These are phyloP conservation scores for Phaeoacremonium minimum DNA, from an alignment of 2,329 filamentous ascomycete genomes.

Conservation along the genomic window DNA sequence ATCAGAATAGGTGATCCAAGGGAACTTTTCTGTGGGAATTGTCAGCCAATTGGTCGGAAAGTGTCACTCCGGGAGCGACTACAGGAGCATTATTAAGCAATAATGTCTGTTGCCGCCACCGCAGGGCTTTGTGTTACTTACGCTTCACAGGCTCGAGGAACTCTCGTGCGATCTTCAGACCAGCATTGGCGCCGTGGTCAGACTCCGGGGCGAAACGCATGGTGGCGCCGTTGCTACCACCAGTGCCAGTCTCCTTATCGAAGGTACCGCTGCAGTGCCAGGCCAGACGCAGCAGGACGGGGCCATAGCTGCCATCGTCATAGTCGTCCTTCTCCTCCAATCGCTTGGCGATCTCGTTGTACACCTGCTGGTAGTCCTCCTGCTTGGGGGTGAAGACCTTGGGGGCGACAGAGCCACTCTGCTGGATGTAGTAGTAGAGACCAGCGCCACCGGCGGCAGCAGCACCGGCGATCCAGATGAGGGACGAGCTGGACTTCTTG, in stretches of 20 bases:
- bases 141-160: slow-evolving; percentile 91
- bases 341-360: slow-evolving; percentile 75
- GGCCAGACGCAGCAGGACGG: slow-evolving; percentile 82
- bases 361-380: slow-evolving; percentile 93
- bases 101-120: no score
- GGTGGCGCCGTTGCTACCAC: slow-evolving; percentile 92
- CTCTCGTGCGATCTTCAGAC: slow-evolving; percentile 78
- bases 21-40: slow-evolving; percentile 61
- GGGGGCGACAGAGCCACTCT: slow-evolving; percentile 41
- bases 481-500: slow-evolving; percentile 41
- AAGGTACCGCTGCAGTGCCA: slow-evolving; percentile 95
- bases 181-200: slow-evolving; percentile 90
- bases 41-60: no score
- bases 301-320: slow-evolving; percentile 93
- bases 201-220: slow-evolving; percentile 92
- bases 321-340: slow-evolving; percentile 91
- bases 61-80: no score
- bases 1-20: slow-evolving; percentile 95
- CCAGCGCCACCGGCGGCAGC: slow-evolving; percentile 58
- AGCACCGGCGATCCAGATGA: slow-evolving; percentile 54
- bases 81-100: no score
- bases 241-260: slow-evolving; percentile 81
- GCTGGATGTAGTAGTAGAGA: slow-evolving; percentile 60
- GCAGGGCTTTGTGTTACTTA: no score
- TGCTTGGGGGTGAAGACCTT: slow-evolving; percentile 69